Percentiles rank a stretch among this genome's conserved stretches.
These are phyloP conservation scores for Diaporthe australafricana DNA, from an alignment of 2,329 filamentous ascomycete genomes.

Conservation along the genomic window DNA sequence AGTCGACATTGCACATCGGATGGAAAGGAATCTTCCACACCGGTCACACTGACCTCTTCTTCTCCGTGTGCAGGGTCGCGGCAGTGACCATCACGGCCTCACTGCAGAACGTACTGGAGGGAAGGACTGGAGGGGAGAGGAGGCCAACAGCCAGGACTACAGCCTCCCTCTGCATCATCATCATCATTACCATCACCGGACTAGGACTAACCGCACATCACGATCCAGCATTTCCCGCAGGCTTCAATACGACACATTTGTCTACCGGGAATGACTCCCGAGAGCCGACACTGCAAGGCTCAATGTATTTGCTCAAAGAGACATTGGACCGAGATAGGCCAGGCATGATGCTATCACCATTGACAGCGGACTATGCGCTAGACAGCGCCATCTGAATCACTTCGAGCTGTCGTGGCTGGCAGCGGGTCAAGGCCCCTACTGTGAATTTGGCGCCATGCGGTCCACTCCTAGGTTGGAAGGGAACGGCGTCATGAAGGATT, in stretches of 20 bases:
- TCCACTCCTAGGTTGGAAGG: conserved; percentile 13
- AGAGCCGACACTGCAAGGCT: background rate
- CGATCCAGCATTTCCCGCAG: background rate
- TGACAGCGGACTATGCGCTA: background rate
- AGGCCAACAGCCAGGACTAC: background rate
- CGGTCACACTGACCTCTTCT: conserved; percentile 12
- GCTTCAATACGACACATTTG: background rate
- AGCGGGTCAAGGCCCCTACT: conserved; percentile 12
- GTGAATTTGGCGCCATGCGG: conserved; percentile 17
- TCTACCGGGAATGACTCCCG: background rate
- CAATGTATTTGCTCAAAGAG: background rate
- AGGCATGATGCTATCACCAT: conserved; percentile 2
- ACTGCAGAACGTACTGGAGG: background rate
- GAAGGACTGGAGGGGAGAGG: background rate
- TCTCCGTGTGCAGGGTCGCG: background rate
- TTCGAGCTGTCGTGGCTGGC: conserved; percentile 12
- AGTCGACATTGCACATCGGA: conserved; percentile 25
- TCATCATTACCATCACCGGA: background rate
- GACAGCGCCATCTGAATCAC: conserved; percentile 22
- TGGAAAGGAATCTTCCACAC: conserved; percentile 10
- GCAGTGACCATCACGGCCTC: conserved; percentile 10
- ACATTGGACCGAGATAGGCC: conserved; percentile 6
- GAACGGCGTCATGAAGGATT: conserved; percentile 22
- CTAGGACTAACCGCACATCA: background rate
- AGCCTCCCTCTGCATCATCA: background rate